These are phyloP conservation scores for Ophiostoma fasciatum DNA, from an alignment of 2,329 filamentous ascomycete genomes.

Conservation along the genomic window DNA sequence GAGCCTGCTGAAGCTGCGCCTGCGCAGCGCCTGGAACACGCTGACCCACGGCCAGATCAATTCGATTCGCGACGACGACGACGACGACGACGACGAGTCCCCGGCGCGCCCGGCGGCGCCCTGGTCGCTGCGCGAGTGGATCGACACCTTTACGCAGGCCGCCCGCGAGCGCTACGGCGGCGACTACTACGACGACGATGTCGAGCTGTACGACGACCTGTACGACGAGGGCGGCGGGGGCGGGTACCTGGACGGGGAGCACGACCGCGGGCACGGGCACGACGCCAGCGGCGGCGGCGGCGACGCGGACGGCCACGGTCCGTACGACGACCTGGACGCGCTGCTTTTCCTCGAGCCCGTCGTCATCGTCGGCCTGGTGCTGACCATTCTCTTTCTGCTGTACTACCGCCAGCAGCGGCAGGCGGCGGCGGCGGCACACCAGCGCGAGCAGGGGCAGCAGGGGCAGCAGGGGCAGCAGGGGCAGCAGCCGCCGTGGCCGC, in stretches of 20 bases:
- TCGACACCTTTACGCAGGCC: slow-evolving; percentile 67
- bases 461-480: slow-evolving; percentile 11
- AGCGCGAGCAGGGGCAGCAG: slow-evolving; percentile 22
- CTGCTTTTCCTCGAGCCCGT: slow-evolving; percentile 59
- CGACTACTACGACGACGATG: slow-evolving; percentile 46
- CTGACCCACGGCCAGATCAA: slow-evolving; percentile 84
- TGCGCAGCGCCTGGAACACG: slow-evolving; percentile 87
- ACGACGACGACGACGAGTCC: no score
- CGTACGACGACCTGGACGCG: slow-evolving; percentile 57
- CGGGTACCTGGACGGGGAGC: slow-evolving; percentile 19
- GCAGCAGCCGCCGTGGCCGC: slow-evolving; percentile 10
- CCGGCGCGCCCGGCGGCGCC: slow-evolving; percentile 57
- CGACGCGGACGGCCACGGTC: slow-evolving; percentile 29
- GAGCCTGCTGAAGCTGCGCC: slow-evolving; percentile 69
- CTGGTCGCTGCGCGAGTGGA: slow-evolving; percentile 73
- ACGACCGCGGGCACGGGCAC: slow-evolving; percentile 15
- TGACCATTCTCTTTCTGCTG: slow-evolving; percentile 59
- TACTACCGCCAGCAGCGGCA: slow-evolving; percentile 67
- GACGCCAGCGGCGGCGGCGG: slow-evolving; percentile 27
- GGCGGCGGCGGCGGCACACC: slow-evolving; percentile 31
- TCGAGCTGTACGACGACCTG: slow-evolving; percentile 36
- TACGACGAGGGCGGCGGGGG: slow-evolving; percentile 30
- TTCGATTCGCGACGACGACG: slow-evolving; percentile 66
- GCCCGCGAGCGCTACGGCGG: no score
- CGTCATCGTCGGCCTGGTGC: slow-evolving; percentile 64